phyloP scores from a whole-genome alignment of 2,329 filamentous ascomycete species.

The Fusarium robinianum region DNA sequence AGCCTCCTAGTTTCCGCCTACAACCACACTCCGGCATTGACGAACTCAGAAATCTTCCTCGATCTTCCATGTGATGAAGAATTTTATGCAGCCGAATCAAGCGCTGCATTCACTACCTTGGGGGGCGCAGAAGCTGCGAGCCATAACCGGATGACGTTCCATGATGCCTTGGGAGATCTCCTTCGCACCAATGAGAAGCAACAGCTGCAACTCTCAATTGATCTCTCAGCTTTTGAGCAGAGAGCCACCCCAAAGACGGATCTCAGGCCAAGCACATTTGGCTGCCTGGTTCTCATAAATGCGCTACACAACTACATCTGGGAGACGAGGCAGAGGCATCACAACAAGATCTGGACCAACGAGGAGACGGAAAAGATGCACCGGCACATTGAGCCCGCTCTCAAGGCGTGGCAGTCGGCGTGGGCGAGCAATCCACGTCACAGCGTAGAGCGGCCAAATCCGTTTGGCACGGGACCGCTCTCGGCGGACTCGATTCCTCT shows the following conservation, averaged over 20 bases:
- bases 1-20: conserved; percentile 91
- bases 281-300: conserved; percentile 88
- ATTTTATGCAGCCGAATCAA: conserved; percentile 81
- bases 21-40: conserved; percentile 87
- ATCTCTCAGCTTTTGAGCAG: conserved; percentile 22
- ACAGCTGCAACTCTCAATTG: conserved; percentile 56
- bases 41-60: conserved; percentile 89
- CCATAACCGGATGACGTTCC: conserved; percentile 76
- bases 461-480: conserved; percentile 78
- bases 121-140: conserved; percentile 73
- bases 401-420: conserved; percentile 91
- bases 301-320: conserved; percentile 98
- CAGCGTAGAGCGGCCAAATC: conserved; percentile 82
- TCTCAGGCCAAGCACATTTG: conserved; percentile 84
- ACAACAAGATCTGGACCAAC: conserved; percentile 85
- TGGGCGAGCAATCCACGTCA: conserved; percentile 89
- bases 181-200: conserved; percentile 74
- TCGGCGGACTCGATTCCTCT: conserved; percentile 91
- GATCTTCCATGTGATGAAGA: conserved; percentile 94
- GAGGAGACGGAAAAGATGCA: conserved; percentile 97
- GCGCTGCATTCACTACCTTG: conserved; percentile 78
- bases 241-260: conserved; percentile 61
- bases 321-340: conserved; percentile 91
- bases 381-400: conserved; percentile 87
- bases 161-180: conserved; percentile 78